Evolutionary conservation across 108 stramenopile species (phyloP).

Genomic region (Nitzschia sp.): DNA sequence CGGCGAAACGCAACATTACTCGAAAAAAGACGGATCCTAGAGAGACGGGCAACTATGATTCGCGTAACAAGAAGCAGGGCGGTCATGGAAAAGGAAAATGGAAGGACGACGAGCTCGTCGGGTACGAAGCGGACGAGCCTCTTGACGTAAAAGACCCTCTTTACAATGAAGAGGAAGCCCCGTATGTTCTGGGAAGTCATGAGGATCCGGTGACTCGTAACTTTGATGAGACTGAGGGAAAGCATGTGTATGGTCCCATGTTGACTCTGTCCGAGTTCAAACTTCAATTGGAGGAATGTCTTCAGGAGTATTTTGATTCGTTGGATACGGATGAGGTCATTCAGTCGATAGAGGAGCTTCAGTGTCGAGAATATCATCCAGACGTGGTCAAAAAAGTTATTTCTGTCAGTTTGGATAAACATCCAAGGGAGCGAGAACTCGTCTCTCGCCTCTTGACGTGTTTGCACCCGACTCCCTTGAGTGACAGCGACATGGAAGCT

Average conservation of each 20-base stretch:
- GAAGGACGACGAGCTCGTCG: slow-evolving; percentile 51
- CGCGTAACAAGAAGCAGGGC: slow-evolving; percentile 79
- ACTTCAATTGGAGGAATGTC: slow-evolving; percentile 60
- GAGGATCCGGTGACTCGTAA: slow-evolving; percentile 50
- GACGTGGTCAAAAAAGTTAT: slow-evolving; percentile 86
- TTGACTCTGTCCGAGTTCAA: slow-evolving; percentile 87
- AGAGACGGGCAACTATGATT: slow-evolving; percentile 64
- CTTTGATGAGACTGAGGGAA: slow-evolving; percentile 37
- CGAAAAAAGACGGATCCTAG: slow-evolving; percentile 76
- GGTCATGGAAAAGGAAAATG: slow-evolving; percentile 83
- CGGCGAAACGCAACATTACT: slow-evolving; percentile 77
- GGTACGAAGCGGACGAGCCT: slow-evolving; percentile 28
- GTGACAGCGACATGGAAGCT: slow-evolving; percentile 70
- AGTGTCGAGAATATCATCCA: slow-evolving; percentile 71
- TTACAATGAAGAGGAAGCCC: slow-evolving; percentile 69
- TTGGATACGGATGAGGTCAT: slow-evolving; percentile 81
- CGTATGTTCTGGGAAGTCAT: slow-evolving; percentile 59
- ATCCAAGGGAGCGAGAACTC: slow-evolving; percentile 86
- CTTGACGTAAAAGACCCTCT: slow-evolving; percentile 83
- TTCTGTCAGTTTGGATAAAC: slow-evolving; percentile 75
- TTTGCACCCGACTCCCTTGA: slow-evolving; percentile 81
- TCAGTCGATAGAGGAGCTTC: slow-evolving; percentile 72
- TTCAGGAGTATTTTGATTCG: slow-evolving; percentile 80
- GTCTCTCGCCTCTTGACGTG: slow-evolving; percentile 81
- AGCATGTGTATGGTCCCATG: slow-evolving; percentile 76